Evolutionary conservation across 2,329 filamentous ascomycete genomes (phyloP), one percentile per base, ranked within the genome.

Genomic region (Microsporum ferrugineum): DNA sequence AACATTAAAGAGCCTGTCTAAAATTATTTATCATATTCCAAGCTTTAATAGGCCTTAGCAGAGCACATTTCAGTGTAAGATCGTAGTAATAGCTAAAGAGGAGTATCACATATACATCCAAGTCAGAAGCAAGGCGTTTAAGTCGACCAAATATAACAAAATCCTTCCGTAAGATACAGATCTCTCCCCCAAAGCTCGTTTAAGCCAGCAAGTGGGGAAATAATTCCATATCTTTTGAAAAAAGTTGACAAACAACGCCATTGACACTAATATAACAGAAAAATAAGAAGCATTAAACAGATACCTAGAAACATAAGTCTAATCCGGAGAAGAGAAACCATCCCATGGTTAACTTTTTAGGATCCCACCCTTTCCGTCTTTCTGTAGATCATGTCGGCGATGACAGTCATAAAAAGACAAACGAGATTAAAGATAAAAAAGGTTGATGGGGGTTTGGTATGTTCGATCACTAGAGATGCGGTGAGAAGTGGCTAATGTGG

Each of bases 221-320:
- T 36, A 7, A 55, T 36, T 31, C 45, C 51, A 36, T 55, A 38
- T 31, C 51, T 34, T 55, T 34, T 36, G n/a, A 23, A 55, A 4
- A 53, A 36, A 55, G 33, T 36, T 23, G 12, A 51, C 27, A 51
- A 47, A 51, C 27, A 55, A 55, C 51, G 33, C 51, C 51, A 23
- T 55, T 31, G 51, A 55, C 23, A 55, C 51, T 55, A 23, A 38
- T 55, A 55, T 29, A 51, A 51, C 23, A 51, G 27, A 51, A 51
- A 29, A 51, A 31, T 23, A 14, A 55, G 31, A 29, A 55, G 17
- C n/a, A 55, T 55, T 55, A 55, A 55, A 55, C 51, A 55, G 51
- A 55, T 55, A 55, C 51, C 51, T 55, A 55, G 51, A 34, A 55
- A 55, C 51, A 55, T 7, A 36, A 55, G 51, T 55, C 51, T 55